Conservation (phyloP, 108 stramenopile genomes). For the Stephanodiscus triporus region DNA sequence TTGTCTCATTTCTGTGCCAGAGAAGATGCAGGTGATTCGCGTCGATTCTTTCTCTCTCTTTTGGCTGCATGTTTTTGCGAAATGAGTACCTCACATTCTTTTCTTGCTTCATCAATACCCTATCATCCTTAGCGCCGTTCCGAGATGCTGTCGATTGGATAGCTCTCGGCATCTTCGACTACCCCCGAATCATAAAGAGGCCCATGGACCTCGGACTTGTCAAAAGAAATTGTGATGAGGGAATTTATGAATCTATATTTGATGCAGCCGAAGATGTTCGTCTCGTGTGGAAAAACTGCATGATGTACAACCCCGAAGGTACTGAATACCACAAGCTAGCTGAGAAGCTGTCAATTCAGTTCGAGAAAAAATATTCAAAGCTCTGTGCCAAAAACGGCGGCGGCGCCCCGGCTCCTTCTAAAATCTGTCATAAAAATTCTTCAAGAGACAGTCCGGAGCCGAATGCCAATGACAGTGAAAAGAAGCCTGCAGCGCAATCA, state of each 20-base stretch:
- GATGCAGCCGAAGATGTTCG: slow-evolving; percentile 93
- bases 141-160: slow-evolving; percentile 97
- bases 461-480: neutral
- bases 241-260: slow-evolving; percentile 71
- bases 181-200: slow-evolving; percentile 90
- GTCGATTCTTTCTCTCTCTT: neutral
- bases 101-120: neutral
- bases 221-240: slow-evolving; percentile 70
- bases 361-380: slow-evolving; percentile 80
- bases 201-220: slow-evolving; percentile 97
- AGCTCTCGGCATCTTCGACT: slow-evolving; percentile 89
- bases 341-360: slow-evolving; percentile 63
- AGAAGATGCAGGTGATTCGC: slow-evolving; percentile 71
- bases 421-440: neutral
- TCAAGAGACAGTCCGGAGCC: neutral
- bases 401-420: neutral
- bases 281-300: slow-evolving; percentile 94
- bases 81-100: neutral
- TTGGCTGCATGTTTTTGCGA: neutral
- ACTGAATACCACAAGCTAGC: slow-evolving; percentile 84
- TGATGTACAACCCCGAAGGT: slow-evolving; percentile 93
- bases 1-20: slow-evolving; percentile 64
- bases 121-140: slow-evolving; percentile 77
- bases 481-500: neutral
- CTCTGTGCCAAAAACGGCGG: slow-evolving; percentile 30